phyloP scores from a whole-genome alignment of 2,329 filamentous ascomycete genomes.

The Colletotrichum phormii region DNA sequence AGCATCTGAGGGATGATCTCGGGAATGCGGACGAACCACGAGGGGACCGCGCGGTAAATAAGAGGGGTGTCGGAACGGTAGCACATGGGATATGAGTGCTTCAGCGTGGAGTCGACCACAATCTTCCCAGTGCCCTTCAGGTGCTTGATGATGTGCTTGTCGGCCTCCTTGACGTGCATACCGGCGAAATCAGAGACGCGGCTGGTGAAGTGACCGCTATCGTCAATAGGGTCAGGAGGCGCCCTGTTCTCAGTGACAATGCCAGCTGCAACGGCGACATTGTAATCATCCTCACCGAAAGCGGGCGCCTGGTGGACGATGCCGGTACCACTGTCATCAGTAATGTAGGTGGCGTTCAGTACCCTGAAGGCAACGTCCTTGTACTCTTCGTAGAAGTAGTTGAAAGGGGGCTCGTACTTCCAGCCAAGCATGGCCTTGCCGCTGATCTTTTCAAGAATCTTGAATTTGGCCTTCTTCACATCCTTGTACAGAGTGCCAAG shows the following conservation, averaged over 20 bases:
- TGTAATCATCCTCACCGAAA: conserved; percentile 97
- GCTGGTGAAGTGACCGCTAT: conserved; percentile 81
- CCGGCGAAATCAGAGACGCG: conserved; percentile 85
- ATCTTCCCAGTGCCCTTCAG: conserved; percentile 82
- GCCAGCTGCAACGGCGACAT: conserved; percentile 79
- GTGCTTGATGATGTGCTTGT: conserved; percentile 92
- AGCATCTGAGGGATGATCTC: conserved; percentile 89
- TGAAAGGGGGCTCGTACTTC: conserved; percentile 89
- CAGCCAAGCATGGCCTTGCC: conserved; percentile 89
- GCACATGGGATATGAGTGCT: conserved; percentile 94
- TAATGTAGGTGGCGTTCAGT: conserved; percentile 87
- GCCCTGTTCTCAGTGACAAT: conserved; percentile 80
- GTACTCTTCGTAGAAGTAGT: conserved; percentile 91
- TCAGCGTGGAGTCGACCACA: conserved; percentile 87
- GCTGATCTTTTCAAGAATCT: conserved; percentile 81
- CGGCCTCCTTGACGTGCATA: conserved; percentile 90
- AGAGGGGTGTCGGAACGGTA: conserved; percentile 94
- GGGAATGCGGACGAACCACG: conserved; percentile 93
- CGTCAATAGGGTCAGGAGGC: conserved; percentile 93
- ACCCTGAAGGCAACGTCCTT: conserved; percentile 87
- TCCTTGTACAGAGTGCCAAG: conserved; percentile 91
- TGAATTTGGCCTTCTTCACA: conserved; percentile 94
- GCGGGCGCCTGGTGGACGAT: conserved; percentile 95
- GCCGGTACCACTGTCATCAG: conserved; percentile 89
- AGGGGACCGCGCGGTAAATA: conserved; percentile 91